phyloP scores from a whole-genome alignment of 2,329 filamentous ascomycete genomes.

The Coniochaeta ligniaria region DNA sequence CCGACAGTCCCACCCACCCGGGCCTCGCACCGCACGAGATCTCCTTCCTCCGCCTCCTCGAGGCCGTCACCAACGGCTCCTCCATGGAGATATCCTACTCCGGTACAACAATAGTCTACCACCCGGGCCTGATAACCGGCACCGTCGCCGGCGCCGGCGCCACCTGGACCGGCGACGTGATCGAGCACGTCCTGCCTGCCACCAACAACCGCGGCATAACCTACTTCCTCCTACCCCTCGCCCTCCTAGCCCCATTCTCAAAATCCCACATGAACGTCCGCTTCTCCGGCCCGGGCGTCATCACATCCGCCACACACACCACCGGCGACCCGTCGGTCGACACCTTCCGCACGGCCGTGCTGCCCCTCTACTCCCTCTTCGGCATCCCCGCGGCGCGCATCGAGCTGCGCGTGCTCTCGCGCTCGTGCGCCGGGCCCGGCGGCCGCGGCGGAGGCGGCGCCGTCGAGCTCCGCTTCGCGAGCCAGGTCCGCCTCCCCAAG shows the following conservation, averaged over 20 bases:
- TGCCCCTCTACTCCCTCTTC: constrained; percentile 85
- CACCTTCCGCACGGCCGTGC: constrained; percentile 84
- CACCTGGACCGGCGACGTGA: constrained; percentile 58
- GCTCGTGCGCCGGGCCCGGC: constrained; percentile 69
- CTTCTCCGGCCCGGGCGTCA: constrained; percentile 85
- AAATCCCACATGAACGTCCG: constrained; percentile 87
- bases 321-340: constrained; percentile 86
- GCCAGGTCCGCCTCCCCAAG: constrained; percentile 88
- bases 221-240: constrained; percentile 87
- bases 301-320: constrained; percentile 71
- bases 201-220: constrained; percentile 75
- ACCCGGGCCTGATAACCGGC: constrained; percentile 86
- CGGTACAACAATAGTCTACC: constrained; percentile 86
- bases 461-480: constrained; percentile 89
- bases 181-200: constrained; percentile 73
- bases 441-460: constrained; percentile 80
- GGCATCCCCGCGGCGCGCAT: constrained; percentile 75
- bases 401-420: constrained; percentile 72
- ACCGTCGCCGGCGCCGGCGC: constrained; percentile 70
- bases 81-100: constrained; percentile 95
- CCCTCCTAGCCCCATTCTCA: constrained; percentile 85
- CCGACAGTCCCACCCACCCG: constrained; percentile 75
- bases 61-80: constrained; percentile 90
- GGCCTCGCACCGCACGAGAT: constrained; percentile 90
- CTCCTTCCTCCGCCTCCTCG: constrained; percentile 90